phyloP scores from a whole-genome alignment of 2,329 filamentous ascomycete genomes.

The Neurospora sp. region DNA sequence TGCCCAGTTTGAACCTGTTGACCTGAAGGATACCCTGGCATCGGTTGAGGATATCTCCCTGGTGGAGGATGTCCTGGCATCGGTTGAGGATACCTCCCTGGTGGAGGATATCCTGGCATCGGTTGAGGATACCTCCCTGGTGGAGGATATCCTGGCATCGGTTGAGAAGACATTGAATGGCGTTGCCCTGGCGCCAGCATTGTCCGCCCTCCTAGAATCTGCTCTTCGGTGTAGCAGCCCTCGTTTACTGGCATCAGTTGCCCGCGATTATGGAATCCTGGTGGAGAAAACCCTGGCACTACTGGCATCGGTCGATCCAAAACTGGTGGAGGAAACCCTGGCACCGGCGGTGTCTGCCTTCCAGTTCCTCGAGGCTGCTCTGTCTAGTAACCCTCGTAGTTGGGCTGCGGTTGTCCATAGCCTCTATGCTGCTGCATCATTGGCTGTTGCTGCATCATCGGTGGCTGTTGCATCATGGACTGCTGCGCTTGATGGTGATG shows the following conservation, averaged over 20 bases:
- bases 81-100: not conserved
- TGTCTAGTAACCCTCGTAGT: constrained; percentile 20
- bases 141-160: not conserved
- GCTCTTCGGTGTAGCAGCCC: not conserved
- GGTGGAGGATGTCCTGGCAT: not conserved
- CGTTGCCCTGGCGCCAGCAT: not conserved
- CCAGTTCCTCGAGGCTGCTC: not conserved
- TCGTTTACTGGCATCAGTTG: not conserved
- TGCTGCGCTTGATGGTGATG: constrained; percentile 31
- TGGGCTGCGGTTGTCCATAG: constrained; percentile 18
- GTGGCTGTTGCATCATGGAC: constrained; percentile 9
- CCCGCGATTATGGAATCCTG: not conserved
- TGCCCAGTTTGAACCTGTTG: not conserved
- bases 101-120: not conserved
- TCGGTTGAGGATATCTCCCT: not conserved
- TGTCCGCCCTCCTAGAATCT: not conserved
- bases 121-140: not conserved
- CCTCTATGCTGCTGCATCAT: constrained; percentile 18
- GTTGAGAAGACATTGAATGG: not conserved
- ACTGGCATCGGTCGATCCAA: not conserved
- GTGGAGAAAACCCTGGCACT: not conserved
- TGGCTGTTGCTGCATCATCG: constrained; percentile 13
- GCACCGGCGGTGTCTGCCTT: not conserved
- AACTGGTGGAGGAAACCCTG: not conserved
- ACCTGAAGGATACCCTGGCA: not conserved